Conservation (phyloP, 176 grass and related monocot species). For the Pontederia crassipes region DNA sequence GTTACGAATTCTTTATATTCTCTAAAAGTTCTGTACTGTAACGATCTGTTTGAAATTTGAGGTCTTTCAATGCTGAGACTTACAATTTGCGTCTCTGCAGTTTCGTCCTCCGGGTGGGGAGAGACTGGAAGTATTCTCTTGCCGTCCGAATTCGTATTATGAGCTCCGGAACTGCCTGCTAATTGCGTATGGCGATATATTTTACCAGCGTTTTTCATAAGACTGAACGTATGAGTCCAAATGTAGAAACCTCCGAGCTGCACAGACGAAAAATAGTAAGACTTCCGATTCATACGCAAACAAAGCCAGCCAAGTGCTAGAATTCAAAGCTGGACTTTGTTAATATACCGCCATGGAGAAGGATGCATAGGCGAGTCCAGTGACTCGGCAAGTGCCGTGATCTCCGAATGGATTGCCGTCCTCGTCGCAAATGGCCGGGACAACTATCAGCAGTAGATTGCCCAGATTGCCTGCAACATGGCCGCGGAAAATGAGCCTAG, state of each 20-base stretch:
- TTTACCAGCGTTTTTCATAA: constrained; percentile 67
- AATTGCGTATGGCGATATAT: constrained; percentile 47
- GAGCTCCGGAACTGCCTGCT: constrained; percentile 22
- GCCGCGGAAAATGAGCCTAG: neutral
- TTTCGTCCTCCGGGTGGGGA: constrained; percentile 17
- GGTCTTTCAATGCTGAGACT: constrained; percentile 6
- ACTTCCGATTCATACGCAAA: neutral
- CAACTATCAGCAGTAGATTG: constrained; percentile 59
- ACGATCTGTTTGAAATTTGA: too few species aligned
- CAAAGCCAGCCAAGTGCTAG: too few species aligned
- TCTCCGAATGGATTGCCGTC: constrained; percentile 57
- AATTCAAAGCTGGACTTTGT: neutral
- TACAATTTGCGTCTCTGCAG: constrained; percentile 39
- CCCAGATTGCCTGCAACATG: constrained; percentile 64
- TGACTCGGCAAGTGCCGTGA: constrained; percentile 33
- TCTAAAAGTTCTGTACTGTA: too few species aligned
- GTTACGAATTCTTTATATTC: too few species aligned
- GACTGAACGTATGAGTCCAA: constrained; percentile 74
- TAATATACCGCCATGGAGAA: constrained; percentile 83
- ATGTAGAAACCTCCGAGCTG: constrained; percentile 86
- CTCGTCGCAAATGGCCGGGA: constrained; percentile 67
- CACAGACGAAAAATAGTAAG: neutral
- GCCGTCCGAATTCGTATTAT: constrained; percentile 18
- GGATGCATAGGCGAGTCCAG: constrained; percentile 63
- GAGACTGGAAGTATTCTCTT: constrained; percentile 30